A percentile compares a stretch with the other conserved stretches of the same genome.
phyloP scores from a whole-genome alignment of 2,329 filamentous ascomycete species.

The Ophiobolus disseminans region DNA sequence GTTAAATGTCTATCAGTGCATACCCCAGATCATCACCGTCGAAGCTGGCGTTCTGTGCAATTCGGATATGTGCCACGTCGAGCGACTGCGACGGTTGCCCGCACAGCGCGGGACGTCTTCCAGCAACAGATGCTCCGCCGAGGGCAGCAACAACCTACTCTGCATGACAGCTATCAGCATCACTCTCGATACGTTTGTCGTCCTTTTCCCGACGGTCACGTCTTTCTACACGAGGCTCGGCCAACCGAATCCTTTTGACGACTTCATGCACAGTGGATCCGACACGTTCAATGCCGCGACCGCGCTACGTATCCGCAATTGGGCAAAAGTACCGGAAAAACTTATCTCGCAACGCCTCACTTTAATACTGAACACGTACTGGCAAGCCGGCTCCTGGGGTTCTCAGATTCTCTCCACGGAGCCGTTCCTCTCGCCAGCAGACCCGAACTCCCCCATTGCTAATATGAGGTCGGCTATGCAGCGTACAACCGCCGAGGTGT shows the following conservation, averaged over 20 bases:
- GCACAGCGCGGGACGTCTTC: not conserved
- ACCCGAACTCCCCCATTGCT: not conserved
- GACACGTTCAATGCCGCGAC: not conserved
- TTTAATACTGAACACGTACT: conserved; percentile 6
- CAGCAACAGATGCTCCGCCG: not conserved
- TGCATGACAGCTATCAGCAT: not conserved
- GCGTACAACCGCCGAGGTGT: not conserved
- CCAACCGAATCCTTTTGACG: conserved; percentile 1
- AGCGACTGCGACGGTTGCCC: not conserved
- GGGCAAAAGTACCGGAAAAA: not conserved
- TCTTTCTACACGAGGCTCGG: not conserved
- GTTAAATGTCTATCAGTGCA: conserved; percentile 1
- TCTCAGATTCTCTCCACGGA: not conserved
- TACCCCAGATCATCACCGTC: not conserved
- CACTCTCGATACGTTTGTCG: not conserved
- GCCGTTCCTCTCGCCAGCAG: not conserved
- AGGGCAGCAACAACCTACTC: not conserved
- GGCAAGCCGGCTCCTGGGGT: conserved; percentile 7
- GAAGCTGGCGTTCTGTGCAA: not conserved
- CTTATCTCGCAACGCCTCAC: conserved; percentile 4
- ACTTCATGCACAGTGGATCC: conserved; percentile 1
- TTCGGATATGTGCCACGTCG: not conserved
- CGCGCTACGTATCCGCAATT: not conserved
- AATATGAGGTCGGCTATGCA: no score
- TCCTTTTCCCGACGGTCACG: not conserved